phyloP scores from a whole-genome alignment of 2,329 filamentous ascomycete genomes.

The Fusarium phyllophilum region DNA sequence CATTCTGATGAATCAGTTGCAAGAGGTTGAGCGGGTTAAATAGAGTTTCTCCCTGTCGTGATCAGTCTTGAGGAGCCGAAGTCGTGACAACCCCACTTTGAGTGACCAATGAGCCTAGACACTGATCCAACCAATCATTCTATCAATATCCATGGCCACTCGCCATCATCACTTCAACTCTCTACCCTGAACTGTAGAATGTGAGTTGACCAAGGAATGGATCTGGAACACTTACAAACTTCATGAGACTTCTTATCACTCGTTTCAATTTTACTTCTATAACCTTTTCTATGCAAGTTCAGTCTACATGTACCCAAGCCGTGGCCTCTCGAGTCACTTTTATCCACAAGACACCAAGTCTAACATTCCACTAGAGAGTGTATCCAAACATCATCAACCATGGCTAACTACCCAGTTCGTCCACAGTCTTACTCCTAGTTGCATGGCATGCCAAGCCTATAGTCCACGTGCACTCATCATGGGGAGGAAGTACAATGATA shows the following conservation, averaged over 20 bases:
- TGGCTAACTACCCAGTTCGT: no score
- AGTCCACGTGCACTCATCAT: slow-evolving; percentile 19
- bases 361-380: accelerated
- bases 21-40: neutral
- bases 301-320: no score
- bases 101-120: neutral
- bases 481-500: slow-evolving; percentile 31
- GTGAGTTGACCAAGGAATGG: no score
- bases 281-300: neutral
- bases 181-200: neutral
- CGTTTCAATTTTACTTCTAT: neutral
- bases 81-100: neutral
- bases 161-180: neutral
- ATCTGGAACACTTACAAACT: no score
- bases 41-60: neutral
- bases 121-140: neutral
- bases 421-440: neutral
- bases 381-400: accelerated
- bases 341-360: no score
- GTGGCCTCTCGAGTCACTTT: neutral
- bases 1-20: neutral
- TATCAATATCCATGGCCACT: neutral
- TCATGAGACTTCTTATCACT: neutral
- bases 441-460: neutral
- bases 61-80: neutral